phyloP scores from a whole-genome alignment of 2,329 filamentous ascomycete species.

The Parastagonospora avenae region DNA sequence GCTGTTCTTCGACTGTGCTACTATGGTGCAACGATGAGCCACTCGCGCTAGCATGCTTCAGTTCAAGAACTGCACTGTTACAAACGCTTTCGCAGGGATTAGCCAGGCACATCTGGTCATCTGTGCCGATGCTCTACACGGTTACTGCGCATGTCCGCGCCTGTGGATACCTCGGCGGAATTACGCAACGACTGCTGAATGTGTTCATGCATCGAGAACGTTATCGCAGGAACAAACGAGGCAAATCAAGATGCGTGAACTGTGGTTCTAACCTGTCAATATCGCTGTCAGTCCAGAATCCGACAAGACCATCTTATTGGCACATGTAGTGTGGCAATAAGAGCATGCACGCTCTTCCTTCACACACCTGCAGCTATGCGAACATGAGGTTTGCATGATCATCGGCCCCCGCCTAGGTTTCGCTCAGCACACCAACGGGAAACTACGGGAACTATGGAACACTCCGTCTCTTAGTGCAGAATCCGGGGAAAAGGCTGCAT shows the following conservation, averaged over 20 bases:
- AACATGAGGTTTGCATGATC: slow-evolving; percentile 13
- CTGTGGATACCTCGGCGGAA: too few species aligned
- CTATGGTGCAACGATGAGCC: slow-evolving; percentile 3
- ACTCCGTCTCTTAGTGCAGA: slow-evolving; percentile 18
- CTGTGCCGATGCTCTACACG: too few species aligned
- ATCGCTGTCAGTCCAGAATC: too few species aligned
- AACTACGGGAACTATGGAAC: slow-evolving; percentile 17
- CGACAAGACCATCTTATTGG: not conserved
- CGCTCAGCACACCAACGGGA: slow-evolving; percentile 18
- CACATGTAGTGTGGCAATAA: not conserved
- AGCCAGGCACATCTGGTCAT: too few species aligned
- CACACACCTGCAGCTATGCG: slow-evolving; percentile 3
- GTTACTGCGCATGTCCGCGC: too few species aligned
- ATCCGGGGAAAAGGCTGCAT: slow-evolving; percentile 26
- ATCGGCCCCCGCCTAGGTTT: slow-evolving; percentile 8
- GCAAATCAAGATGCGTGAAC: too few species aligned
- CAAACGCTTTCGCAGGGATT: too few species aligned
- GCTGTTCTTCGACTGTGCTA: slow-evolving; percentile 6
- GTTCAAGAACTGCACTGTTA: not conserved
- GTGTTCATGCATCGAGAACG: too few species aligned
- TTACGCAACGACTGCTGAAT: too few species aligned
- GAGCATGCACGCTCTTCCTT: not conserved
- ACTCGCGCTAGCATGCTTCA: slow-evolving; percentile 2
- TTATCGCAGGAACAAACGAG: too few species aligned
- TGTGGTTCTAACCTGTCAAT: too few species aligned